phyloP scores from a whole-genome alignment of 805 yeast genomes.

The Metschnikowia henanensis region DNA sequence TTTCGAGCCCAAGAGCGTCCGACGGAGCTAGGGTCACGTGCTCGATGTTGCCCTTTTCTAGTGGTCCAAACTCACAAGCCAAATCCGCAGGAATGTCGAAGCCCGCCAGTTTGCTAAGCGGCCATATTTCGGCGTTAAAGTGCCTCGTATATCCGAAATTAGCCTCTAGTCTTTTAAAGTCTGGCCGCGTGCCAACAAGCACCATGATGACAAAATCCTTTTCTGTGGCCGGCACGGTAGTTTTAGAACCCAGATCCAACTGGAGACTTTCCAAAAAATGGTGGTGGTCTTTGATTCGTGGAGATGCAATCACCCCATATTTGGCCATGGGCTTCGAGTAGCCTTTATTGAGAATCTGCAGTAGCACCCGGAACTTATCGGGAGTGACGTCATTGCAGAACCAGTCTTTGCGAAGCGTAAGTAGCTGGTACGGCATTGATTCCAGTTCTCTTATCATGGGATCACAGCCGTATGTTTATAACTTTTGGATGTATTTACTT shows the following conservation, averaged over 20 bases:
- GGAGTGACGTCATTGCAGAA: constrained; percentile 10
- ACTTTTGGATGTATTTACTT: neutral
- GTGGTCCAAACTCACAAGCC: constrained; percentile 21
- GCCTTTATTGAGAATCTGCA: constrained; percentile 46
- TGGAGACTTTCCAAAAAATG: constrained; percentile 27
- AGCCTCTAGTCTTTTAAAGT: constrained; percentile 24
- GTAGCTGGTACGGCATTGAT: constrained; percentile 26
- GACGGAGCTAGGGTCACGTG: constrained; percentile 19
- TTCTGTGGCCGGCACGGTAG: neutral
- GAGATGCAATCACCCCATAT: constrained; percentile 41
- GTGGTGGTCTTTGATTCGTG: constrained; percentile 36
- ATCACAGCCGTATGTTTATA: no score
- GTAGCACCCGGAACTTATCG: constrained; percentile 16
- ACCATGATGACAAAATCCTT: constrained; percentile 23
- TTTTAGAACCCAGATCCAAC: constrained; percentile 16
- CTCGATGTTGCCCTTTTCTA: constrained; percentile 16
- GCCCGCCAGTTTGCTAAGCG: constrained; percentile 21
- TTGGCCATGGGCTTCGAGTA: constrained; percentile 48
- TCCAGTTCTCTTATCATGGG: no score
- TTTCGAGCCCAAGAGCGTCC: constrained; percentile 18
- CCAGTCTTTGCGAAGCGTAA: constrained; percentile 27
- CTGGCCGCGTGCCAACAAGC: constrained; percentile 26
- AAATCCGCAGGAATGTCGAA: constrained; percentile 29
- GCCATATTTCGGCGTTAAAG: constrained; percentile 21
- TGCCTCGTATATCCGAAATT: constrained; percentile 25